phyloP scores from a whole-genome alignment of 2,329 filamentous ascomycete genomes.

The Epichloe brachyelytri region DNA sequence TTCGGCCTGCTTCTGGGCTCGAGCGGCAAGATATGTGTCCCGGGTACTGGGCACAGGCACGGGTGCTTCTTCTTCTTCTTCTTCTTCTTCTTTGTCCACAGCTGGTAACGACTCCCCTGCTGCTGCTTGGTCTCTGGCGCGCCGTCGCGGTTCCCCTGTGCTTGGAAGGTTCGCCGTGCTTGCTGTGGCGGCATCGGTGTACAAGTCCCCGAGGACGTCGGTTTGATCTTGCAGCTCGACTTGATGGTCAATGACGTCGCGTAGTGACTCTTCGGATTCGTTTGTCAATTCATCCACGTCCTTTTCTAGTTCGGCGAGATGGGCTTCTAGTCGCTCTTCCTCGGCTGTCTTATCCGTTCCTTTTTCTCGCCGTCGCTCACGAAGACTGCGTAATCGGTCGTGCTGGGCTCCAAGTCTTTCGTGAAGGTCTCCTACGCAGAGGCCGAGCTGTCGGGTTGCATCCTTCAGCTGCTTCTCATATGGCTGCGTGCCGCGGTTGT shows the following conservation, averaged over 20 bases:
- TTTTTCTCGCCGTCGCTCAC: constrained; percentile 24
- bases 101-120: background rate
- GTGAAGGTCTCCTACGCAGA: constrained; percentile 35
- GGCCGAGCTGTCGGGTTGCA: constrained; percentile 29
- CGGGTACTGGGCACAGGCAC: constrained; percentile 15
- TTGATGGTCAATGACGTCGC: constrained; percentile 35
- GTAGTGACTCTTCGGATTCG: constrained; percentile 32
- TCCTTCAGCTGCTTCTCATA: constrained; percentile 35
- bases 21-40: constrained; percentile 23
- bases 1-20: constrained; percentile 24
- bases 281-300: constrained; percentile 30
- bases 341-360: constrained; percentile 22
- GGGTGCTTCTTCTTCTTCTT: constrained; percentile 12
- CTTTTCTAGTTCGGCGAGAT: constrained; percentile 25
- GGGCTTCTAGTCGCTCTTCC: constrained; percentile 25
- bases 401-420: constrained; percentile 29
- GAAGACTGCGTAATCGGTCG: constrained; percentile 18
- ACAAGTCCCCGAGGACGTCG: constrained; percentile 24
- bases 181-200: constrained; percentile 14
- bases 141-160: constrained; percentile 7
- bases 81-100: constrained; percentile 6
- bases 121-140: constrained; percentile 6
- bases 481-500: constrained; percentile 24
- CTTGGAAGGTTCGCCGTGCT: constrained; percentile 3
- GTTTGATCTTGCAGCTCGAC: constrained; percentile 37